Evolutionary conservation across 805 yeast species (phyloP).

Genomic region (Candida maltosa): DNA sequence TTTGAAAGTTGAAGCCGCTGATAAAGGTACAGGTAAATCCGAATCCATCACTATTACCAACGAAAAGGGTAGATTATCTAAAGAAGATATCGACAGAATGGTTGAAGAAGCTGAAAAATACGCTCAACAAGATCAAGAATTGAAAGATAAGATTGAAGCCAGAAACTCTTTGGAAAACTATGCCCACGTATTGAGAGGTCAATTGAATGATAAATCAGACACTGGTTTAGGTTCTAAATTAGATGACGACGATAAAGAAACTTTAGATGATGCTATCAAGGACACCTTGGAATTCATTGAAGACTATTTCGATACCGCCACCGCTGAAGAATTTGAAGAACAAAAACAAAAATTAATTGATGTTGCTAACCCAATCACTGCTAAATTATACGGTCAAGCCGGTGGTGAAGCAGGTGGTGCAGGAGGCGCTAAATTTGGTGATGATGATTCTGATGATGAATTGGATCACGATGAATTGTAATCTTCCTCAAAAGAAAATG

Average conservation of each 20-base stretch:
- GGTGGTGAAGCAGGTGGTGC: conserved; percentile 42
- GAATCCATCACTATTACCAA: conserved; percentile 98
- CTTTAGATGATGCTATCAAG: conserved; percentile 79
- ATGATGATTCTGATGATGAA: conserved; percentile 42
- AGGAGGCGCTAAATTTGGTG: conserved; percentile 38
- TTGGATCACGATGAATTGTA: conserved; percentile 45
- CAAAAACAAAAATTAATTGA: conserved; percentile 77
- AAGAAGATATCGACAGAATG: conserved; percentile 97
- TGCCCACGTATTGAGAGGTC: conserved; percentile 46
- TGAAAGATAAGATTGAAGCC: conserved; percentile 40
- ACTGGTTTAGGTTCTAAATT: conserved; percentile 68
- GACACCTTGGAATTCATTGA: conserved; percentile 88
- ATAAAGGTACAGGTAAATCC: conserved; percentile 97
- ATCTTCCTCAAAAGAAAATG: conserved; percentile 1
- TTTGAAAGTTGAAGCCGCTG: conserved; percentile 97
- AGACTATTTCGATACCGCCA: conserved; percentile 75
- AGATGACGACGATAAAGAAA: conserved; percentile 88
- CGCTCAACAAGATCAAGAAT: conserved; percentile 44
- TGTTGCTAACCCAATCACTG: conserved; percentile 87
- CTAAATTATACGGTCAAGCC: conserved; percentile 54
- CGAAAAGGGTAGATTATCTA: conserved; percentile 97
- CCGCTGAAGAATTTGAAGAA: conserved; percentile 90
- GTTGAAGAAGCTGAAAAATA: conserved; percentile 96
- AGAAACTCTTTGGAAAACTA: conserved; percentile 45
- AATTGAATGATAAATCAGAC: conserved; percentile 32